phyloP scores from a whole-genome alignment of 1,139 yeast species.

The Pichia kudriavzevii region DNA sequence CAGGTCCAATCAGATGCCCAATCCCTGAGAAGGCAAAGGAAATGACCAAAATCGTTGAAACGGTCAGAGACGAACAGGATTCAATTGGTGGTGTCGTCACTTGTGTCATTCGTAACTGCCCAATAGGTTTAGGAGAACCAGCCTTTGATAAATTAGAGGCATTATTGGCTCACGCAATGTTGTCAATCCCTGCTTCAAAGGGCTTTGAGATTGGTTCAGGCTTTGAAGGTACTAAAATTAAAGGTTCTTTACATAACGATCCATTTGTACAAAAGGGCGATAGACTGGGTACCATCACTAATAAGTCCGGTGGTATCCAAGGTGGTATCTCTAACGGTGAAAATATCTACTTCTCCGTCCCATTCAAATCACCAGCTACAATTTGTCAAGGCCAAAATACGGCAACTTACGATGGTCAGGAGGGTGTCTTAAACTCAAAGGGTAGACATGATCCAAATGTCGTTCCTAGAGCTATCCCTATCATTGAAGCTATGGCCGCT shows the following conservation, averaged over 20 bases:
- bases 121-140: slow-evolving; percentile 94
- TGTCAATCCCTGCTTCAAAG: slow-evolving; percentile 94
- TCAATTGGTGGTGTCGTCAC: slow-evolving; percentile 98
- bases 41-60: slow-evolving; percentile 83
- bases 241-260: slow-evolving; percentile 94
- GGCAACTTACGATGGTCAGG: slow-evolving; percentile 76
- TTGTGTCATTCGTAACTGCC: slow-evolving; percentile 90
- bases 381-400: slow-evolving; percentile 90
- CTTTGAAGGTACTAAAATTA: slow-evolving; percentile 78
- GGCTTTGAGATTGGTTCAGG: slow-evolving; percentile 98
- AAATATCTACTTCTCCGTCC: slow-evolving; percentile 85
- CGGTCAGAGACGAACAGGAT: slow-evolving; percentile 79
- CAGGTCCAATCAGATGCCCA: slow-evolving; percentile 93
- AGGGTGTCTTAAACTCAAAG: slow-evolving; percentile 85
- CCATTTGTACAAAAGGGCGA: slow-evolving; percentile 52
- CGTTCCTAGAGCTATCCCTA: slow-evolving; percentile 97
- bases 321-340: slow-evolving; percentile 98
- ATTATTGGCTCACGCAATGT: slow-evolving; percentile 91
- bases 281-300: slow-evolving; percentile 74
- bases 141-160: slow-evolving; percentile 97
- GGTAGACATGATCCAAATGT: slow-evolving; percentile 99
- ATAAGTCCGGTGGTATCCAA: slow-evolving; percentile 94
- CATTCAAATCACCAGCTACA: slow-evolving; percentile 97
- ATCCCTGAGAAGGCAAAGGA: slow-evolving; percentile 60
- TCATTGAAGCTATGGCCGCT: slow-evolving; percentile 97